phyloP scores from a whole-genome alignment of 192 early-diverging fungal species.

The Spizellomyces sp. region DNA sequence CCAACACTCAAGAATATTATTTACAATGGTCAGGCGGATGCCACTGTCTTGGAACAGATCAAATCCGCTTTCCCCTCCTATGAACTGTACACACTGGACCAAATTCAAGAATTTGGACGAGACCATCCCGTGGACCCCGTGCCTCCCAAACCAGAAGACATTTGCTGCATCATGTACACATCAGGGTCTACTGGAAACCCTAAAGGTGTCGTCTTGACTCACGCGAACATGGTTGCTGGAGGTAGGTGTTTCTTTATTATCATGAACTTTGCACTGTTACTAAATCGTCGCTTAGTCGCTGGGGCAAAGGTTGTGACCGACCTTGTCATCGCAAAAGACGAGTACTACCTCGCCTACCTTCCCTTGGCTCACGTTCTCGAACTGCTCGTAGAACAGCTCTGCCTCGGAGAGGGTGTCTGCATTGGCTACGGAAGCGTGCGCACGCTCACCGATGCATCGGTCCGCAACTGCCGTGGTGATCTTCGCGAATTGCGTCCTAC shows the following conservation, averaged over 20 bases:
- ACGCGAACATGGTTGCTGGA: conserved; percentile 81
- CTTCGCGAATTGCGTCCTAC: conserved; percentile 70
- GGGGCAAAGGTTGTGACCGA: conserved; percentile 58
- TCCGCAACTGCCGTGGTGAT: conserved; percentile 70
- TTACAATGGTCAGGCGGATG: conserved; percentile 67
- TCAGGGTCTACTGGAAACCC: conserved; percentile 87
- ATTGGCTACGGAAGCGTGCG: conserved; percentile 68
- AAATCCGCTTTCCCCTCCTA: conserved; percentile 34
- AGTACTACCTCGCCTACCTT: conserved; percentile 54
- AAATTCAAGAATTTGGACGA: conserved; percentile 65
- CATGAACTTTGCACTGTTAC: conserved; percentile 11
- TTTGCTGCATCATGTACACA: conserved; percentile 83
- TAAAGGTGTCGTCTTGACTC: conserved; percentile 87
- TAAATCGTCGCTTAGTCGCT: conserved; percentile 40
- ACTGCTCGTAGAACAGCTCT: conserved; percentile 41
- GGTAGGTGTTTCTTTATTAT: no score
- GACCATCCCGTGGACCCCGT: conserved; percentile 61
- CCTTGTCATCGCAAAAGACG: conserved; percentile 36
- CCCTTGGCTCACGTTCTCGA: conserved; percentile 64
- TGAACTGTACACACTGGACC: conserved; percentile 53
- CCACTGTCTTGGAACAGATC: conserved; percentile 47
- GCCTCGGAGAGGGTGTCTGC: conserved; percentile 34
- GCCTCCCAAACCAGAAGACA: conserved; percentile 72
- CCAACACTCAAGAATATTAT: conserved; percentile 68
- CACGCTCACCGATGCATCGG: conserved; percentile 68